Evolutionary conservation across 345 rosid genomes (phyloP), one percentile per base, ranked within the genome.

Genomic region (Gossypium arboreum): DNA sequence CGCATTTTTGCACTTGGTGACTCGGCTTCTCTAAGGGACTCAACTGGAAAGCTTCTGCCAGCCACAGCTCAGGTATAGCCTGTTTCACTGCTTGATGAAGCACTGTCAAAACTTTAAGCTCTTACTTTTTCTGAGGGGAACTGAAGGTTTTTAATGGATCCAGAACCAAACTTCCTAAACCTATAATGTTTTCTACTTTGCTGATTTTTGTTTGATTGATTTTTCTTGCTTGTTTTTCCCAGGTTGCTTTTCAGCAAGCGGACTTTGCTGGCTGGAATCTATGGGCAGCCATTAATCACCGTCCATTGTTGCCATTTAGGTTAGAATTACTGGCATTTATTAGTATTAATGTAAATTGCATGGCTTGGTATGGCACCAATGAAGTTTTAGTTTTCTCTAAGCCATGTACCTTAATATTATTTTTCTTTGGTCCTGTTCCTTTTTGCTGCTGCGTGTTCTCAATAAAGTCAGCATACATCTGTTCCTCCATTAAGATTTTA

Each of bases 161-260:
- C 2, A 1, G 10, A 20, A n/a, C 64, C n/a, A 16, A 68, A 48
- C 72, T 72, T 56, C 27, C 29, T 51, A 11, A 56, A 73, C 75
- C 41, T 44, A 24, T 73, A 10, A 9, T 69, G 4, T 41, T 18
- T 59, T 39, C 48, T 71, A 12, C 9, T 55, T 54, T 34, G 17
- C 17, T 50, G 11, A 12, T 52, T 65, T 54, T 66, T 47, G 51
- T 20, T 29, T 43, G 4, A 22, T 18, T 75, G 60, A 61, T 67
- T 80, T 34, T 54, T 41, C 63, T 69, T 75, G 24, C 10, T 56
- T 61, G 24, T 70, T 76, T 52, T 57, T 75, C 73, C 71, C 89
- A 94, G 97, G 98, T 94, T 84, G 97, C 98, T 25, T 92, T 94
- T 82, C 97, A 92, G 83, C 97, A 92, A 83, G 98, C 98, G 43